phyloP scores from a whole-genome alignment of 2,329 filamentous ascomycete species.

The Colletotrichum siamense region DNA sequence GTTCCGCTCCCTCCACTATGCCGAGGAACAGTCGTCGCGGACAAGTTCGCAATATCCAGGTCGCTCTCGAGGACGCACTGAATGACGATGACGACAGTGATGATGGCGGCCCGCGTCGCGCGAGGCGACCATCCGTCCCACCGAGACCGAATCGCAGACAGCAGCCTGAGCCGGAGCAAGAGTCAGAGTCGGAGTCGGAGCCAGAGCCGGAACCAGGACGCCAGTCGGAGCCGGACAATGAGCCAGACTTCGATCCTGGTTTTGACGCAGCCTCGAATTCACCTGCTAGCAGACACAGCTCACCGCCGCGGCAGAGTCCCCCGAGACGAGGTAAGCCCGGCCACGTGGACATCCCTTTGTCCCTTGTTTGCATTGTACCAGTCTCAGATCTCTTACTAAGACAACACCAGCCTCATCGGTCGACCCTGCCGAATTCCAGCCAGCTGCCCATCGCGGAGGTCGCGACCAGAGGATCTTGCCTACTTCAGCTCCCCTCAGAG shows the following conservation, averaged over 20 bases:
- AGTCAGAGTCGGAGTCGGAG: not conserved
- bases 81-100: slow-evolving; percentile 5
- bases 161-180: not conserved
- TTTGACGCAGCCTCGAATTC: not conserved
- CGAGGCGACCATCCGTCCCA: not conserved
- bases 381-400: slow-evolving; percentile 12
- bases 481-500: not conserved
- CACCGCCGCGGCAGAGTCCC: not conserved
- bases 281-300: not conserved
- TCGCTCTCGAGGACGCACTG: slow-evolving; percentile 23
- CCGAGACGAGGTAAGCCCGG: slow-evolving; percentile 1
- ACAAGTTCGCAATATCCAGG: slow-evolving; percentile 22
- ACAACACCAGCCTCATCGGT: not conserved
- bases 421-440: not conserved
- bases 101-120: not conserved
- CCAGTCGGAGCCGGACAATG: not conserved
- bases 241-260: not conserved
- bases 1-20: slow-evolving; percentile 22
- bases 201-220: not conserved
- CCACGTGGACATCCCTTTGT: not conserved
- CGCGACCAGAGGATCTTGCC: not conserved
- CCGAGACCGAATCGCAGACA: not conserved
- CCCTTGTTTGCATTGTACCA: not conserved
- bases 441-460: not conserved
- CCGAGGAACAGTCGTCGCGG: slow-evolving; percentile 27